These are phyloP conservation scores for Colletotrichum noveboracense DNA, from an alignment of 2,329 filamentous ascomycete genomes.

Conservation along the genomic window DNA sequence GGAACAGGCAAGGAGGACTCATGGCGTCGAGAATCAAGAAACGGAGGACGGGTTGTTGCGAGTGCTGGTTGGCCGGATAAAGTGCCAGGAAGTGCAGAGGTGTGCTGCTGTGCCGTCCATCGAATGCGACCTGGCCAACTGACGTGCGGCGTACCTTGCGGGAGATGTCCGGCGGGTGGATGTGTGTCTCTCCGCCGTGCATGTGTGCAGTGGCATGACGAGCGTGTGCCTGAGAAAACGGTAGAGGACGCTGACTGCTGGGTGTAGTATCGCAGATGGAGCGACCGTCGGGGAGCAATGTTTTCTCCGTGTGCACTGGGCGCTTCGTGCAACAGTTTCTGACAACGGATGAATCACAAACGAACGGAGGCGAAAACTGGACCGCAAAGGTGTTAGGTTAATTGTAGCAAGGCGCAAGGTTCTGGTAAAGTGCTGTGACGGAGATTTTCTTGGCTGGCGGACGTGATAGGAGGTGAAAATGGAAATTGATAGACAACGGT, in stretches of 20 bases:
- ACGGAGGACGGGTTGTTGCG: background rate
- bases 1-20: background rate
- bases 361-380: conserved; percentile 2
- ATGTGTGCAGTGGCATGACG: background rate
- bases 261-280: background rate
- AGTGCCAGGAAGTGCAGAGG: background rate
- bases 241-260: background rate
- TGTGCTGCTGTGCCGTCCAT: background rate
- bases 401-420: background rate
- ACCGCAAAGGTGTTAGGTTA: background rate
- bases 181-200: background rate
- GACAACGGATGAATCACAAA: conserved; percentile 13
- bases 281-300: background rate
- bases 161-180: background rate
- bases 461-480: background rate
- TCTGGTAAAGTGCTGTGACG: background rate
- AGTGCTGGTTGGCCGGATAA: background rate
- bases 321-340: background rate
- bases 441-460: background rate
- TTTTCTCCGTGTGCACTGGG: background rate
- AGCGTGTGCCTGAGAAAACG: background rate
- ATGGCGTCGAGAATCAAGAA: background rate
- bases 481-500: background rate
- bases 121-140: background rate
- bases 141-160: background rate